Percentiles rank a stretch among this genome's conserved stretches.
These are phyloP conservation scores for Oryza glumipatula DNA, from an alignment of 176 grass and related monocot species.

Conservation along the genomic window DNA sequence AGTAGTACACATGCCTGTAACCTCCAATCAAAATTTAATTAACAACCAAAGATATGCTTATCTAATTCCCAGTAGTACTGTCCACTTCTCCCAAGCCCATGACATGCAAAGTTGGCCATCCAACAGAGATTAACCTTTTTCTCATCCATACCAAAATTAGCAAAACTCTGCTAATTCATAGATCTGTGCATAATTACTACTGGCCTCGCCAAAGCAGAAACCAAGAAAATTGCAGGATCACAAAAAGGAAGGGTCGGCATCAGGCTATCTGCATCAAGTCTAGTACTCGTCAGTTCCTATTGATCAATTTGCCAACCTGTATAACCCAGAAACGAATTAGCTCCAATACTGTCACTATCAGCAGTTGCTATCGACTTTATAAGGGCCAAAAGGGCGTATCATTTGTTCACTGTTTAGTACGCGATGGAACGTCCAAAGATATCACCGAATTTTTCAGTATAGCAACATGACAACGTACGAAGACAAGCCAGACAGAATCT, in stretches of 20 bases:
- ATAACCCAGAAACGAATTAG: background rate
- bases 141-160: background rate
- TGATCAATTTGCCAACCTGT: background rate
- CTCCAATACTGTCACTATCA: background rate
- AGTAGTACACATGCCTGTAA: background rate
- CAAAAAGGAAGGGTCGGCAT: slow-evolving; percentile 31
- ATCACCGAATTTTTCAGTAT: slow-evolving; percentile 6
- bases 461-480: background rate
- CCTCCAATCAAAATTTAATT: background rate
- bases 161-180: background rate
- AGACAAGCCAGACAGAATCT: background rate
- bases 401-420: background rate
- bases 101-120: background rate
- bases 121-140: background rate
- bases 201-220: background rate
- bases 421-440: slow-evolving; percentile 6
- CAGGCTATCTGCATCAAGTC: slow-evolving; percentile 21
- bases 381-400: background rate
- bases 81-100: background rate
- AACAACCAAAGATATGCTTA: background rate
- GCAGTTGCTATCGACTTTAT: background rate
- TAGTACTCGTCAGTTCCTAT: background rate
- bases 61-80: background rate
- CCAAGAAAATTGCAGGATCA: background rate
- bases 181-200: background rate